Conservation (phyloP, 352 stramenopile genomes). For the Globisporangium splendens region DNA sequence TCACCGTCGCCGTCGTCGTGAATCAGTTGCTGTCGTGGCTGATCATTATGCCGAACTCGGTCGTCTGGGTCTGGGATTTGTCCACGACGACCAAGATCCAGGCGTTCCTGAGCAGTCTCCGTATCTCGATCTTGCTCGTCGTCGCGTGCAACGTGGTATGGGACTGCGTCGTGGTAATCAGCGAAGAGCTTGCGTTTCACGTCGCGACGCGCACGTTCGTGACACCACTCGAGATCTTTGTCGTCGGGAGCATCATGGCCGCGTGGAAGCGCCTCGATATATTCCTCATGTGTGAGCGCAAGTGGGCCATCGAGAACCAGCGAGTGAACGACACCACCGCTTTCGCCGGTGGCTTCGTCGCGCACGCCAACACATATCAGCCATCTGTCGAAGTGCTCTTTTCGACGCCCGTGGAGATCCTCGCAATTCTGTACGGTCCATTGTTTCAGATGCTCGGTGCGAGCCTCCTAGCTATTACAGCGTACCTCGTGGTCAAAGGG, state of each 20-base stretch:
- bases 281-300: slow-evolving; percentile 25
- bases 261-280: slow-evolving; percentile 15
- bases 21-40: slow-evolving; percentile 50
- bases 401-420: slow-evolving; percentile 10
- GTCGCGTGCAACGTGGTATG: slow-evolving; percentile 30
- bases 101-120: slow-evolving; percentile 36
- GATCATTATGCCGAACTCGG: slow-evolving; percentile 48
- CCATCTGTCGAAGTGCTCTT: slow-evolving; percentile 15
- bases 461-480: slow-evolving; percentile 12
- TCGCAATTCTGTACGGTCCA: slow-evolving; percentile 19
- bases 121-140: slow-evolving; percentile 36
- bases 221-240: slow-evolving; percentile 24
- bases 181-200: slow-evolving; percentile 34
- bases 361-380: slow-evolving; percentile 27
- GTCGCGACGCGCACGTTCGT: slow-evolving; percentile 21
- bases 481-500: slow-evolving; percentile 12
- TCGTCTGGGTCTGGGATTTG: slow-evolving; percentile 40
- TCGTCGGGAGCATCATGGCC: slow-evolving; percentile 16
- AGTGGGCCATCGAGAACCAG: slow-evolving; percentile 27
- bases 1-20: slow-evolving; percentile 24
- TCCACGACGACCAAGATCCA: slow-evolving; percentile 34
- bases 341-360: slow-evolving; percentile 16
- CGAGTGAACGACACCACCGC: slow-evolving; percentile 18
- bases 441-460: slow-evolving; percentile 11
- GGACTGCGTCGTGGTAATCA: slow-evolving; percentile 28